Base-by-base conservation (phyloP, 495 filamentous ascomycete genomes). In the Filosporella fistucella region DNA sequence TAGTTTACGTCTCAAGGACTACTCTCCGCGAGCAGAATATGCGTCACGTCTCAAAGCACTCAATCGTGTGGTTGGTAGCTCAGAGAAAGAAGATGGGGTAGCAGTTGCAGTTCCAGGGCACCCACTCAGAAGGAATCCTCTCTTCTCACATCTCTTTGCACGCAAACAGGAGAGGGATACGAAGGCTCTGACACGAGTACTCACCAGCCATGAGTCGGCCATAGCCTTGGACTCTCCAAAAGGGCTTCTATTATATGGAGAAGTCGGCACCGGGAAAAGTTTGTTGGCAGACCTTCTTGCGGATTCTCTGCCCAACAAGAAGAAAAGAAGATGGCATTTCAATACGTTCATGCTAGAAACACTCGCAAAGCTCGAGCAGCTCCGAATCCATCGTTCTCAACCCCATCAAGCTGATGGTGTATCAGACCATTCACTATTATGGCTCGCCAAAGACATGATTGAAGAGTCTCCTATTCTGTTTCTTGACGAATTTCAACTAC, bases 331-430 rank as follows among this genome's bases (percentile, higher is more conserved):
- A 45, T 87, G 80, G 78, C 82, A 88, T 59, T 88, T 85, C 63
- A 84, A 85, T 58, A 85, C 78, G 0, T 88, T 88, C 51, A 88
- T 88, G 82, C 62, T 88, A 8, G 75, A 87, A 46, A 79, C 72
- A 1, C 63, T 86, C 22, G 78, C 82, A 2, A 72, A 69, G 26
- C 62, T 88, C 3, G 85, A 88, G 52, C 58, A 65, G 25, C 68
- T 82, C 20, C 67, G 80, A 25, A 22, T 46, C 20, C 38, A 26
- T 28, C 76, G 70, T 26, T 60, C 56, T 1, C 56, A 58, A 14
- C 44, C 39, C 12, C n/a, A n/a, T n/a, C 26, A 8, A 9, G 41
- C 33, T 12, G 55, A 42, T 30, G 57, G 59, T 3, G 54, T 68
- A 45, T 66, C 76, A 1, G 80, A 85, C 46, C 75, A 85, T 54